phyloP scores from a whole-genome alignment of 2,329 filamentous ascomycete species.

The Fusarium burgessii region DNA sequence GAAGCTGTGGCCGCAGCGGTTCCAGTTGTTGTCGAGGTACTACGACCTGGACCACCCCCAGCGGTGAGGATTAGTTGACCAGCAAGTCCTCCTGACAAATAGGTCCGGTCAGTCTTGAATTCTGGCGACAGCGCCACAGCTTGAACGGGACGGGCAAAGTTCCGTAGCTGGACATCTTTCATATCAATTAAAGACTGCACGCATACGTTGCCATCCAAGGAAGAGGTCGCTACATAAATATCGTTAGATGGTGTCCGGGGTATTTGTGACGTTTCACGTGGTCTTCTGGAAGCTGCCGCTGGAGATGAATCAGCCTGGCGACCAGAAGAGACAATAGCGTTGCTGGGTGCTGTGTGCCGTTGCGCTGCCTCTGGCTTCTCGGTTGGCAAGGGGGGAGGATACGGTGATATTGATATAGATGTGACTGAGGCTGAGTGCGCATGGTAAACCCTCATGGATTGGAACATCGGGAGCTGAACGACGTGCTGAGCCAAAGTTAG shows the following conservation, averaged over 20 bases:
- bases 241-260: conserved; percentile 86
- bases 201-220: conserved; percentile 95
- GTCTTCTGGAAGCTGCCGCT: conserved; percentile 63
- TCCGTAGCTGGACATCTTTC: conserved; percentile 90
- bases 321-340: conserved; percentile 48
- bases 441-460: conserved; percentile 86
- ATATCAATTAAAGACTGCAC: conserved; percentile 87
- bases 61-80: conserved; percentile 89
- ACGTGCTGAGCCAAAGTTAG: conserved; percentile 74
- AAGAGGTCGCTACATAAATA: conserved; percentile 93
- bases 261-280: conserved; percentile 66
- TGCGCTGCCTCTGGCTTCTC: conserved; percentile 57
- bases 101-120: conserved; percentile 88
- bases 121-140: conserved; percentile 95
- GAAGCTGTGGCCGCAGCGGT: conserved; percentile 86
- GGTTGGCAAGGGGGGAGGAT: conserved; percentile 68
- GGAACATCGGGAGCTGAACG: conserved; percentile 83
- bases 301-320: conserved; percentile 57
- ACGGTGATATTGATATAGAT: conserved; percentile 89
- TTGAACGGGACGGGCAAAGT: conserved; percentile 93
- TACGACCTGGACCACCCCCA: conserved; percentile 82
- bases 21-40: conserved; percentile 86
- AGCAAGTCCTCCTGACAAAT: conserved; percentile 89
- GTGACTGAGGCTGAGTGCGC: conserved; percentile 94
- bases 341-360: conserved; percentile 53